Base-by-base conservation (phyloP, 2,329 filamentous ascomycete genomes). In the Hypoxylon sp. region DNA sequence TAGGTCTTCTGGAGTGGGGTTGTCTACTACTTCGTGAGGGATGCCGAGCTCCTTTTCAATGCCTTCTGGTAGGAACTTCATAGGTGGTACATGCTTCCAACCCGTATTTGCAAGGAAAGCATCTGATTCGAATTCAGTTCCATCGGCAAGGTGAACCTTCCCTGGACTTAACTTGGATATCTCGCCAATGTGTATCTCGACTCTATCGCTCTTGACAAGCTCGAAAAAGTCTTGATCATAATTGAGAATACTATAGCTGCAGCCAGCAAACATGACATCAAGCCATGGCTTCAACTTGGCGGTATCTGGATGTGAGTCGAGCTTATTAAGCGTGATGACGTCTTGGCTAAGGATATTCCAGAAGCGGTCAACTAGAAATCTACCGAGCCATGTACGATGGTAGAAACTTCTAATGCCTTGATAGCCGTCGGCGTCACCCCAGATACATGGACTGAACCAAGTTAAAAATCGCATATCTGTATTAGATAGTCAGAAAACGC, bases 381-480 rank as follows among this genome's bases (percentile, higher is more conserved):
- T 84, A 1, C 90, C 89, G 1, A 90, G 53, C 19, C 80, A 76
- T 0, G 87, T 90, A 19, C 83, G 80, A 67, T 91, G 89, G 51
- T 89, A 80, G 65, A 90, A 87, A 2, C 76, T 75, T 3, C 88
- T 83, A 1, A 87, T 81, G 5, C 77, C 79, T 3, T 82, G 79
- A 70, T 85, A 91, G 0, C 89, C 90, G 72, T 89, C 89, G 2
- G 84, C 86, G 2, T 83, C 81, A 2, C 89, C 90, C 90, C 90
- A 95, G 23, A 91, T 85, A 75, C 91, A 94, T 0, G 92, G 92
- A 51, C 87, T 90, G 77, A 94, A 89, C 89, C 90, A 94, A 1
- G 88, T 91, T 46, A 94, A 79, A 65, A 91, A 83, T 0, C 92
- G 88, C 0, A 86, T 90, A 41, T 84, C 82, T 82, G 34, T 2